Evolutionary conservation across 208 protist genomes (phyloP).

Genomic region (Trypanosoma vivax): DNA sequence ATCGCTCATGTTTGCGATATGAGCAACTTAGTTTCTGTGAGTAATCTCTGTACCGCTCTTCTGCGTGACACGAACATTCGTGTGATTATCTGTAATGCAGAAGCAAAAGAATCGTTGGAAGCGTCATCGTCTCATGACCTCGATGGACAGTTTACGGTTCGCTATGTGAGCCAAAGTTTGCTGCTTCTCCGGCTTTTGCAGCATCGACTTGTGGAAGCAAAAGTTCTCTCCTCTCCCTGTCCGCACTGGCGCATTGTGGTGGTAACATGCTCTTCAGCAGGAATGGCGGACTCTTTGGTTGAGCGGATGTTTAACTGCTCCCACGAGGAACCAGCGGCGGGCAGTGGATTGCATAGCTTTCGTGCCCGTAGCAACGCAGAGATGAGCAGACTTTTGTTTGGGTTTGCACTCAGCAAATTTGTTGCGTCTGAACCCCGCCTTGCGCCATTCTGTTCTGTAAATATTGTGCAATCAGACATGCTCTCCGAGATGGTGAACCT

Average conservation of each 20-base stretch:
- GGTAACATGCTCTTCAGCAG: constrained; percentile 34
- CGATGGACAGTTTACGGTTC: constrained; percentile 56
- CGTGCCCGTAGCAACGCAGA: constrained; percentile 42
- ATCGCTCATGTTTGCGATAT: constrained; percentile 56
- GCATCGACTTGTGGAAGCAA: constrained; percentile 17
- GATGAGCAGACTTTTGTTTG: constrained; percentile 67
- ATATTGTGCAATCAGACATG: constrained; percentile 48
- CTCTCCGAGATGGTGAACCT: constrained; percentile 32
- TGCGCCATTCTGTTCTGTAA: constrained; percentile 35
- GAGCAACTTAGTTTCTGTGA: constrained; percentile 42
- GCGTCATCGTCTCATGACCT: constrained; percentile 33
- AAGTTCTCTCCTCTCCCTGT: neutral
- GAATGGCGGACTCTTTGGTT: constrained; percentile 24
- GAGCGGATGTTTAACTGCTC: constrained; percentile 29
- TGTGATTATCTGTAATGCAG: constrained; percentile 49
- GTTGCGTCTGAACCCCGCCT: constrained; percentile 31
- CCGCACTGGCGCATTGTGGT: constrained; percentile 49
- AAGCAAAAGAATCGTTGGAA: constrained; percentile 28
- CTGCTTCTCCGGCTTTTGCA: constrained; percentile 49
- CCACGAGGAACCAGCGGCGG: constrained; percentile 14
- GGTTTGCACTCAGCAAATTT: constrained; percentile 46
- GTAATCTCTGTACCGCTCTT: constrained; percentile 30
- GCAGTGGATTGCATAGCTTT: constrained; percentile 26
- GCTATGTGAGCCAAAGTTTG: constrained; percentile 53
- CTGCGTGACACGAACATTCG: constrained; percentile 38